phyloP scores from a whole-genome alignment of 2,329 filamentous ascomycete species.

The Alternaria dauci region DNA sequence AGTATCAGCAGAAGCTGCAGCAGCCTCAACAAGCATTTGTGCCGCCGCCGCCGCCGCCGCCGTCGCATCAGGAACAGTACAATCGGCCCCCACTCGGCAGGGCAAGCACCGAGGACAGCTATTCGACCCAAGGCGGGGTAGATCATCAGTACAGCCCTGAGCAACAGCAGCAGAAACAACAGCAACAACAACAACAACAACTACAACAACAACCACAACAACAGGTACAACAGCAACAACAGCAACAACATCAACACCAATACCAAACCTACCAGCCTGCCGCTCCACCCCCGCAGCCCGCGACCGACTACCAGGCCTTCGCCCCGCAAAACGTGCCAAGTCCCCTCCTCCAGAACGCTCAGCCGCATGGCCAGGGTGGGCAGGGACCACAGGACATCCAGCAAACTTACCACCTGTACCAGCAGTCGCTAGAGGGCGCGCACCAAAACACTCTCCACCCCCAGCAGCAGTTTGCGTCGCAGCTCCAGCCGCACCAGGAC shows the following conservation, averaged over 20 bases:
- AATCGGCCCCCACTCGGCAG: slow-evolving; percentile 50
- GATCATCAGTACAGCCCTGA: slow-evolving; percentile 52
- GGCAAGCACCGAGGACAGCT: slow-evolving; percentile 51
- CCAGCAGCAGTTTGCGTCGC: slow-evolving; percentile 28
- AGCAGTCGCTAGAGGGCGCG: slow-evolving; percentile 33
- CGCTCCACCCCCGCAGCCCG: slow-evolving; percentile 29
- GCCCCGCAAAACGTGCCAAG: slow-evolving; percentile 43
- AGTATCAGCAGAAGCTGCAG: slow-evolving; percentile 38
- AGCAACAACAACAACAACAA: slow-evolving; percentile 35
- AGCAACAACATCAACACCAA: slow-evolving; percentile 32
- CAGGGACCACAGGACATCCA: slow-evolving; percentile 35
- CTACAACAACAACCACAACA: slow-evolving; percentile 14
- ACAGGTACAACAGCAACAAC: slow-evolving; percentile 36
- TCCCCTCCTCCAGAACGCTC: slow-evolving; percentile 39
- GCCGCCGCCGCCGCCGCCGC: slow-evolving; percentile 34
- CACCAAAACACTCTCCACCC: slow-evolving; percentile 39
- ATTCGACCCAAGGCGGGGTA: slow-evolving; percentile 50
- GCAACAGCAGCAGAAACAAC: slow-evolving; percentile 39
- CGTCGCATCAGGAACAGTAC: slow-evolving; percentile 43
- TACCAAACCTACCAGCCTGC: slow-evolving; percentile 46
- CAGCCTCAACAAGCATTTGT: slow-evolving; percentile 39
- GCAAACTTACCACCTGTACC: slow-evolving; percentile 36
- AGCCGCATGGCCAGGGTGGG: slow-evolving; percentile 38
- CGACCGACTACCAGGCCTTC: slow-evolving; percentile 46
- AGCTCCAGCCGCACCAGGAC: slow-evolving; percentile 30